Conservation (phyloP, 2,329 filamentous ascomycete genomes). For the Pseudopithomyces chartarum region DNA sequence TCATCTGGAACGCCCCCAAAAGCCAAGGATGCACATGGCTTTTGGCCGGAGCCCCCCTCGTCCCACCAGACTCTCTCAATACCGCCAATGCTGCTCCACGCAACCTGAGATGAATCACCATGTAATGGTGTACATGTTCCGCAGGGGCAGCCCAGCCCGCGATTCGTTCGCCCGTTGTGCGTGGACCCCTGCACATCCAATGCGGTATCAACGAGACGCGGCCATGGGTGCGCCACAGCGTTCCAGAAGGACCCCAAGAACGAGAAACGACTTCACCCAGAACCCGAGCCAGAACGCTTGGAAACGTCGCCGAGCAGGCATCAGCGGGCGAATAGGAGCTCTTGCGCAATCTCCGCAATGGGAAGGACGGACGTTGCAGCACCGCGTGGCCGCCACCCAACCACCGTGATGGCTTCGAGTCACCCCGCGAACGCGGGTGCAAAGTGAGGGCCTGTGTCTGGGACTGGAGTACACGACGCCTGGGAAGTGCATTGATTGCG, state of each 20-base stretch:
- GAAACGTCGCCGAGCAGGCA: not conserved
- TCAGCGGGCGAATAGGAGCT: not conserved
- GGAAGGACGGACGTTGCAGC: constrained; percentile 7
- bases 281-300: constrained; percentile 4
- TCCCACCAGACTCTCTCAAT: no score
- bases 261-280: not conserved
- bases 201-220: not conserved
- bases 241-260: constrained; percentile 6
- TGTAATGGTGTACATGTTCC: not conserved
- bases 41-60: no score
- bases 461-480: not conserved
- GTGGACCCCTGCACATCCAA: not conserved
- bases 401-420: not conserved
- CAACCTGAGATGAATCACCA: not conserved
- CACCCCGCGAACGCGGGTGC: not conserved
- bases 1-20: not conserved
- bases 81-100: not conserved
- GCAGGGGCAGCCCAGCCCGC: not conserved
- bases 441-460: not conserved
- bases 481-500: not conserved
- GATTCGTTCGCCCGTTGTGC: not conserved
- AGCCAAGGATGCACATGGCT: not conserved
- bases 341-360: not conserved
- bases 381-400: constrained; percentile 1
- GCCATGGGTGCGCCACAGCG: not conserved